Evolutionary conservation across 257 asterid species (phyloP).

Genomic region (Fraxinus cuspidata): DNA sequence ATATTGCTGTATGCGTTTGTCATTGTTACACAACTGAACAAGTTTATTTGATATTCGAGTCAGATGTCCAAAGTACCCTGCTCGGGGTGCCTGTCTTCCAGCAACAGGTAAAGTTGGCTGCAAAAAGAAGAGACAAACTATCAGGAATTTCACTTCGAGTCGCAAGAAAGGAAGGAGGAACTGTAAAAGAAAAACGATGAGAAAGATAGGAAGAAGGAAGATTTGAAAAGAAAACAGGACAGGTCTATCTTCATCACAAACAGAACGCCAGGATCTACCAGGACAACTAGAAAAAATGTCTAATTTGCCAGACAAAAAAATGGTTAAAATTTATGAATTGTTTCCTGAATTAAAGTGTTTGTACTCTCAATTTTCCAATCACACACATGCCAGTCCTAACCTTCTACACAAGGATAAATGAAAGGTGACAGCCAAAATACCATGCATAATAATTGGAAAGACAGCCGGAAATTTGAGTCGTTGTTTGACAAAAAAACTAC

Average conservation of each 20-base stretch:
- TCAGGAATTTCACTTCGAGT: constrained; percentile 19
- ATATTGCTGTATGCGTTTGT: constrained; percentile 53
- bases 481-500: constrained; percentile 35
- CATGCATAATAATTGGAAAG: background rate
- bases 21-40: constrained; percentile 61
- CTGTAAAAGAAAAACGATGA: background rate
- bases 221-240: background rate
- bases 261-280: background rate
- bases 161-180: background rate
- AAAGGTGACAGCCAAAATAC: background rate
- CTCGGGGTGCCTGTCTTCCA: constrained; percentile 69
- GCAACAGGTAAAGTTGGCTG: constrained; percentile 80
- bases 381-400: background rate
- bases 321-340: background rate
- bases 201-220: background rate
- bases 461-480: constrained; percentile 7
- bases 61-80: constrained; percentile 83
- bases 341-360: background rate
- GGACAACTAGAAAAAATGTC: background rate
- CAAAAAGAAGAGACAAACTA: constrained; percentile 31
- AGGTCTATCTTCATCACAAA: background rate
- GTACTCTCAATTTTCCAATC: background rate
- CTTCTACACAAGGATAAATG: background rate
- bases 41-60: constrained; percentile 83
- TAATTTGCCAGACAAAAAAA: background rate